These are phyloP conservation scores for Auriscalpium orientale DNA, from an alignment of 768 basidiomycete genomes.

Conservation along the genomic window DNA sequence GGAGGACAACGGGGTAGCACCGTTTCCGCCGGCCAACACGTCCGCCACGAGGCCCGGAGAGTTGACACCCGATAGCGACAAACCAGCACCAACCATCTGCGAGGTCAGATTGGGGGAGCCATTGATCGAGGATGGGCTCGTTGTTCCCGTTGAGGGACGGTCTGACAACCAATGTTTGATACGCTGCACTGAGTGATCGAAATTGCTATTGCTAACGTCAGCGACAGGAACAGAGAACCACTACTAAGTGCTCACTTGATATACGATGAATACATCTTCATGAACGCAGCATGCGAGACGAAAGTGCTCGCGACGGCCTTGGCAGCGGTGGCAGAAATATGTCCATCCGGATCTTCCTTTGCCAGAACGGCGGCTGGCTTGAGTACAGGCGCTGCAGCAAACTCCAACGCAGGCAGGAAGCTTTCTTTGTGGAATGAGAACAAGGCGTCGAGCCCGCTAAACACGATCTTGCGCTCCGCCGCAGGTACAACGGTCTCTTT, in stretches of 20 bases:
- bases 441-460: constrained; percentile 82
- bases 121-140: constrained; percentile 36
- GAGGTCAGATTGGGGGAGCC: constrained; percentile 56
- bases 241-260: constrained; percentile 66
- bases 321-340: constrained; percentile 66
- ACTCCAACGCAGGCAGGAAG: constrained; percentile 86
- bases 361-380: constrained; percentile 35
- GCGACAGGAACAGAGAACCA: constrained; percentile 7
- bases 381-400: constrained; percentile 65
- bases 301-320: constrained; percentile 84
- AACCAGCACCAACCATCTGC: constrained; percentile 56
- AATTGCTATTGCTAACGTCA: constrained; percentile 51
- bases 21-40: constrained; percentile 27
- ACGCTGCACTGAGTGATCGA: constrained; percentile 85
- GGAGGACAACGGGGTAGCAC: constrained; percentile 54
- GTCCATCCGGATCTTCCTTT: constrained; percentile 61
- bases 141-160: constrained; percentile 31
- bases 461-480: constrained; percentile 84
- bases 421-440: constrained; percentile 90
- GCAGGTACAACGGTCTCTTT: constrained; percentile 84
- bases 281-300: constrained; percentile 90
- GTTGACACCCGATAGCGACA: constrained; percentile 46
- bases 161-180: constrained; percentile 80
- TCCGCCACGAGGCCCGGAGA: constrained; percentile 37
- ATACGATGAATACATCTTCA: constrained; percentile 98